These are phyloP conservation scores for Aspergillus candidus DNA, from an alignment of 2,329 filamentous ascomycete genomes.

Conservation along the genomic window DNA sequence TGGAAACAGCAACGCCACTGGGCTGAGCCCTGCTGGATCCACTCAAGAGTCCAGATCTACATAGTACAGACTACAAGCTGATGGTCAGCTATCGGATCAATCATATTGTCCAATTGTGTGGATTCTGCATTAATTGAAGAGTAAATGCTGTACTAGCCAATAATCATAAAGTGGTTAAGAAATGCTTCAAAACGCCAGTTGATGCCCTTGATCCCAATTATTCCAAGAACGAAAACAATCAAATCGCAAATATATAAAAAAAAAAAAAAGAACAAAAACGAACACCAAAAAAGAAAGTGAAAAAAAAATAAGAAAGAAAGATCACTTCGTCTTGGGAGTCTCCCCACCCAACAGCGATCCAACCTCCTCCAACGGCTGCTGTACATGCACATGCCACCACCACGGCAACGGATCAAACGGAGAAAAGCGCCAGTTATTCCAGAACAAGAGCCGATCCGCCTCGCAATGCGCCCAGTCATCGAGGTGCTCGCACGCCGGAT, in stretches of 20 bases:
- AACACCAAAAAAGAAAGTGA: not conserved
- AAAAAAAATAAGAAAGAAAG: no score
- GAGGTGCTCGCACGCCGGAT: slow-evolving; percentile 14
- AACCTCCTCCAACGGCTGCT: slow-evolving; percentile 43
- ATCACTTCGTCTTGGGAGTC: not conserved
- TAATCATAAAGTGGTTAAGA: not conserved
- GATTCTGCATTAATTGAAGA: not conserved
- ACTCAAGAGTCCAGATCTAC: no score
- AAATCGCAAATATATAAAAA: not conserved
- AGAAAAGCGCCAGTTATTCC: slow-evolving; percentile 52
- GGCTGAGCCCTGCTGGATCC: no score
- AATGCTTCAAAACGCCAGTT: slow-evolving; percentile 28
- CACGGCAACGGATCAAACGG: slow-evolving; percentile 52
- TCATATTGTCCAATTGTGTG: no score
- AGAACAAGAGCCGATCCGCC: slow-evolving; percentile 39
- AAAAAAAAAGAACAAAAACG: slow-evolving; percentile 4
- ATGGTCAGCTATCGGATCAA: no score
- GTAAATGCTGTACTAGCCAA: not conserved
- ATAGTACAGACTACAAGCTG: no score
- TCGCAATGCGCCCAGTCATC: slow-evolving; percentile 17
- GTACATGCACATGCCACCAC: slow-evolving; percentile 53
- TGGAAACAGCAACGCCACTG: not conserved
- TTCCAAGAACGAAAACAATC: not conserved
- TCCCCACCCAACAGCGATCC: slow-evolving; percentile 4
- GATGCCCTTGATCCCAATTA: slow-evolving; percentile 27